Base-by-base conservation (phyloP, 1,284 basidiomycete species). In the Ustilago hordei region DNA sequence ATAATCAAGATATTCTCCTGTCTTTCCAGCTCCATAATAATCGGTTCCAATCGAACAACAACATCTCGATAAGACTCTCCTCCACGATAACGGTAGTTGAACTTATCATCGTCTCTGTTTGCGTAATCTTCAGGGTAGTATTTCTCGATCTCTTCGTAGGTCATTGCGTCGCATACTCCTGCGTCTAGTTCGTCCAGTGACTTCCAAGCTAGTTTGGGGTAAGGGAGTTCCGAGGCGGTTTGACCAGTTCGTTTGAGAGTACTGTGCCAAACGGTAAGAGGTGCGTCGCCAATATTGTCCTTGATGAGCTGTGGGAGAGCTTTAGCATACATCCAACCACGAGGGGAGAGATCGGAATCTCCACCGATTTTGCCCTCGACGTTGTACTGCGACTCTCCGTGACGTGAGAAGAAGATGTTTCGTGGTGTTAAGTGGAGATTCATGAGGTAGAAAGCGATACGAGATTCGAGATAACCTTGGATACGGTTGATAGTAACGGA, bases 111-210 rank as follows among this genome's bases (percentile, higher is more conserved):
- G 84, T 99, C 97, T 32, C 97, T 91, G 84, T 94, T 95, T n/a
- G 95, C 95, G 85, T 96, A 98, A 87, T 99, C 97, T 78, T 99
- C 97, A 0, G 97, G 97, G 85, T 98, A 99, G 93, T 95, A 85
- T 53, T 65, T 66, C 63, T 95, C 96, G 66, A 99, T 98, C 89
- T 99, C 96, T 88, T 95, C 93, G 85, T 99, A 99, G 1, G 97
- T 99, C 97, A 99, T 99, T 13, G 93, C 95, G 87, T 99, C 97
- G 83, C 97, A 99, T 15, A 99, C 97, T 47, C 97, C 96, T 3
- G 97, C 97, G 86, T 99, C 97, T 12, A 99, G 89, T 87, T 99
- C 97, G 84, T 99, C 97, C 39, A 99, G 88, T 4, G 94, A 95
- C 87, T 99, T 99, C 97, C 97, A 99, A 0, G 95, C 98, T 75